A percentile compares a stretch with the other conserved stretches of the same genome.
Conservation (phyloP, 163 green algal genomes). For the Volvox carteri region DNA sequence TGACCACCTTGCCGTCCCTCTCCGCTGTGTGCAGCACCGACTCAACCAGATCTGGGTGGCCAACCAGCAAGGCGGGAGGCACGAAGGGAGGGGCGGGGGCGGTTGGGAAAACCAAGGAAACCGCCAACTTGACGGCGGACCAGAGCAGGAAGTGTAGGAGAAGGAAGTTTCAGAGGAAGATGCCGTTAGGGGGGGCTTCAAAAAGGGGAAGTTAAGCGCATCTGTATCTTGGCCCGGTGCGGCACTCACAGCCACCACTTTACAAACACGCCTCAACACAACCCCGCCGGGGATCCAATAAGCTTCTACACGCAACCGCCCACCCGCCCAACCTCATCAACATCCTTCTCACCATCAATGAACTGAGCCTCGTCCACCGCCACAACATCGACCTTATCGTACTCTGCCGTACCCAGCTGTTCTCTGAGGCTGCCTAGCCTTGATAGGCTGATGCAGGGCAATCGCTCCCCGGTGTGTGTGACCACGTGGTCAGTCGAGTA, state of each 20-base stretch:
- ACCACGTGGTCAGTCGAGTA: conserved; percentile 55
- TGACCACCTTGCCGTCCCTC: conserved; percentile 81
- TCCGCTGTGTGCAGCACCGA: conserved; percentile 83
- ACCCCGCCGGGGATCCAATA: too few species aligned
- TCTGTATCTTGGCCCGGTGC: background rate
- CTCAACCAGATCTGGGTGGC: conserved; percentile 89
- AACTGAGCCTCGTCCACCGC: conserved; percentile 52
- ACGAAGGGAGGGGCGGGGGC: background rate
- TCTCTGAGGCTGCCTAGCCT: conserved; percentile 14
- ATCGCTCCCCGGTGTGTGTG: background rate
- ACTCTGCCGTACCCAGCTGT: conserved; percentile 9
- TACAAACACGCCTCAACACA: background rate
- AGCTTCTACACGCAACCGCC: too few species aligned
- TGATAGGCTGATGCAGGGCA: conserved; percentile 7
- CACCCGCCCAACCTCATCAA: background rate
- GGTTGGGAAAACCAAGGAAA: background rate
- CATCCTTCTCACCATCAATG: conserved; percentile 70
- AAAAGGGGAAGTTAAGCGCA: too few species aligned
- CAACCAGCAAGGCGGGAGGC: background rate
- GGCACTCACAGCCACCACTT: background rate
- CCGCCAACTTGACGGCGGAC: too few species aligned
- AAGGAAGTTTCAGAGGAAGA: background rate
- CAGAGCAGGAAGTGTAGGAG: background rate
- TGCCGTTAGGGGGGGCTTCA: too few species aligned
- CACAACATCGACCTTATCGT: background rate